Conservation (phyloP, 2,329 filamentous ascomycete genomes). For the Lasiodiplodia sp. region DNA sequence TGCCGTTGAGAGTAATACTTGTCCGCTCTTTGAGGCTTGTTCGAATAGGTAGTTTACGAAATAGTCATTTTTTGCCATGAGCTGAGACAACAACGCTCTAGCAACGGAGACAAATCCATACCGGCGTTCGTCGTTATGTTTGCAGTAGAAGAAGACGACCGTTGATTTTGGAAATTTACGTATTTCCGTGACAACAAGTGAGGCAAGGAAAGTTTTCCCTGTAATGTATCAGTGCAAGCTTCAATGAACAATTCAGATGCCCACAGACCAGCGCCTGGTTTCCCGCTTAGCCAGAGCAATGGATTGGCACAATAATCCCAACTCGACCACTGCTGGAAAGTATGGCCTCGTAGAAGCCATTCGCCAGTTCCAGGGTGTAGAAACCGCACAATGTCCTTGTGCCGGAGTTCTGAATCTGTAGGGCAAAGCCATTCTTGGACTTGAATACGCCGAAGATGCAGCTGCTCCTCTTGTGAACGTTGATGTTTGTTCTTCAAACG, state of each 20-base stretch:
- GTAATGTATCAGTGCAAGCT: slow-evolving; percentile 27
- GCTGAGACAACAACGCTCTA: slow-evolving; percentile 45
- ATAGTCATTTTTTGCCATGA: slow-evolving; percentile 36
- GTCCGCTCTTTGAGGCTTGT: slow-evolving; percentile 38
- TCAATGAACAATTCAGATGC: background rate
- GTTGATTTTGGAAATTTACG: slow-evolving; percentile 35
- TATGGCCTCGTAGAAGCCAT: background rate
- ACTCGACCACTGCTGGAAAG: background rate
- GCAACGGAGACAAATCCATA: slow-evolving; percentile 42
- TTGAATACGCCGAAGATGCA: too few relatives aligned
- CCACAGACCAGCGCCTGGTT: slow-evolving; percentile 49
- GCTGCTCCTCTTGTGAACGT: too few relatives aligned
- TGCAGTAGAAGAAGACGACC: slow-evolving; percentile 52
- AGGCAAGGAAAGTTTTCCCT: slow-evolving; percentile 54
- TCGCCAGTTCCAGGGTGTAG: background rate
- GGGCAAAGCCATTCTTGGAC: too few relatives aligned
- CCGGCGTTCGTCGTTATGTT: slow-evolving; percentile 39
- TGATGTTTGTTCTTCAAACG: too few relatives aligned
- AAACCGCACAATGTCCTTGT: too few relatives aligned
- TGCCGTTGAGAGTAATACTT: slow-evolving; percentile 37
- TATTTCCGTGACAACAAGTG: slow-evolving; percentile 47
- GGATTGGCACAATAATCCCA: slow-evolving; percentile 31
- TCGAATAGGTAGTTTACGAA: slow-evolving; percentile 41
- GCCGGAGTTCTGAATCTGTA: too few relatives aligned
- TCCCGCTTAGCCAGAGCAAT: slow-evolving; percentile 50